Evolutionary conservation across 1,139 yeast species (phyloP).

Genomic region (Blastobotrys indianensis): DNA sequence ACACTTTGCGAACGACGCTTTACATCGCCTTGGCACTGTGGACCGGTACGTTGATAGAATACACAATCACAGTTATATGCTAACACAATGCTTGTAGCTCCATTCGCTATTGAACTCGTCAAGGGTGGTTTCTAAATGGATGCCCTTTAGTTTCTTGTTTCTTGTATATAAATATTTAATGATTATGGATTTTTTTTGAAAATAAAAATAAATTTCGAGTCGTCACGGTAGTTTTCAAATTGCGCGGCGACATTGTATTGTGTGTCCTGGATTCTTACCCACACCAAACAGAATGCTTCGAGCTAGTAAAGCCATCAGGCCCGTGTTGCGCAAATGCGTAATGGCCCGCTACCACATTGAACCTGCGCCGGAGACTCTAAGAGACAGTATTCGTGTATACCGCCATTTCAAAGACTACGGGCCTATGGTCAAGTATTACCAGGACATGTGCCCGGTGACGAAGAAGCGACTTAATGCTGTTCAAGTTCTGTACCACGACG

Average conservation of each 20-base stretch:
- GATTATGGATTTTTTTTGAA: background rate
- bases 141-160: too few relatives aligned
- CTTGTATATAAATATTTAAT: conserved; percentile 11
- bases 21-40: conserved; percentile 73
- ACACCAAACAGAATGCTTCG: conserved; percentile 8
- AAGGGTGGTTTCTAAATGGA: conserved; percentile 34
- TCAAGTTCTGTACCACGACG: conserved; percentile 29
- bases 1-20: conserved; percentile 63
- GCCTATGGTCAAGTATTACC: conserved; percentile 29
- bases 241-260: too few relatives aligned
- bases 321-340: conserved; percentile 23
- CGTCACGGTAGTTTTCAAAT: too few relatives aligned
- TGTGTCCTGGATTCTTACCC: too few relatives aligned
- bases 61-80: background rate
- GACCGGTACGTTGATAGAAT: conserved; percentile 36
- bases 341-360: conserved; percentile 25
- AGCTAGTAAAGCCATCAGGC: conserved; percentile 15
- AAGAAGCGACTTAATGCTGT: conserved; percentile 27
- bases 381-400: conserved; percentile 28
- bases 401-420: conserved; percentile 20
- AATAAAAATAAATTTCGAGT: background rate
- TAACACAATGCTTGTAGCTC: conserved; percentile 25
- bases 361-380: conserved; percentile 28
- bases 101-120: conserved; percentile 36
- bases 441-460: conserved; percentile 32